Evolutionary conservation across 2,329 filamentous ascomycete species (phyloP), one percentile per base, ranked within the genome.

Genomic region (Sporothrix luriei): DNA sequence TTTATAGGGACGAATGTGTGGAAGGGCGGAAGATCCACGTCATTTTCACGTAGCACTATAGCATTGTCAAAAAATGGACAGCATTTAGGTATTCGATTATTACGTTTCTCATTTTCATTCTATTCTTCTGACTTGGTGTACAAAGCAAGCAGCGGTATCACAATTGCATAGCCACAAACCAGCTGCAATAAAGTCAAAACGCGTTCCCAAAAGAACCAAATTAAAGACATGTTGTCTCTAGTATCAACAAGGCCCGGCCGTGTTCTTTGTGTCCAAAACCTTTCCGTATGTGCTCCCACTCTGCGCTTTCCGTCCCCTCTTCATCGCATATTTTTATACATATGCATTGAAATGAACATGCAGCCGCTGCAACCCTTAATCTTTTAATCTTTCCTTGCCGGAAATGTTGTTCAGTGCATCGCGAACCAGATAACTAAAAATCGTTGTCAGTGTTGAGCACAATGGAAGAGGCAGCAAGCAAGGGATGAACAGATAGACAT

Each of bases 381-480:
- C 73, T 80, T 97, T 97, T 70, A 92, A 80, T 75, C 92, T 85
- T 75, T 88, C 85, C 72, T 76, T 80, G 68, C 85, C 86, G 54
- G 91, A 87, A 75, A 97, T 85, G 75, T 97, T 94, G 75, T 96
- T 90, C 76, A 91, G 87, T 4, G 93, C 88, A 78, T 97, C 94
- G 79, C 88, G 94, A 72, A 97, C 82, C 72, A 98, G 82, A 79
- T 97, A 98, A 76, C 94, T 97, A 68, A 11, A 38, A n/a, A 43
- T 21, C 13, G 4, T 26, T 38, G 74, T 81, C 66, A 80, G 76
- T 24, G 49, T 13, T 3, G 40, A 43, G 40, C 11, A 43, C 2
- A 1, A 43, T 43, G 40, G 71, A 68, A 54, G n/a, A 43, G n/a
- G 16, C 24, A 70, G 33, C 2, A 13, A 16, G 52, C n/a, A 52